Evolutionary conservation across 345 rosid genomes (phyloP).

Genomic region (Erucastrum elatum): DNA sequence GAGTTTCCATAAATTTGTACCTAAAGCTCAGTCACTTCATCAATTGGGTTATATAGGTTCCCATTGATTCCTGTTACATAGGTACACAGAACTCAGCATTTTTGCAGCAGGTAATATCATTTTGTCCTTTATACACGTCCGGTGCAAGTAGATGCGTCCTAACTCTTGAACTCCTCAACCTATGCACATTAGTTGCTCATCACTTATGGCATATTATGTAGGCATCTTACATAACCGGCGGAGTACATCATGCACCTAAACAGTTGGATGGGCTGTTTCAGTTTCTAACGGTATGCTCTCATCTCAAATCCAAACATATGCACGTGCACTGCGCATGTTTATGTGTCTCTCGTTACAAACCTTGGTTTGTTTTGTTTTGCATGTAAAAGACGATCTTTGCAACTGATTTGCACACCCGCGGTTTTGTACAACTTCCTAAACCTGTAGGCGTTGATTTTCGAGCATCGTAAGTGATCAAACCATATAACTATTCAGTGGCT

Average conservation of each 20-base stretch:
- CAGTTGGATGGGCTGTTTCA: constrained; percentile 89
- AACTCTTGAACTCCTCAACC: background rate
- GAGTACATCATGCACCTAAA: constrained; percentile 88
- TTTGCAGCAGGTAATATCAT: constrained; percentile 74
- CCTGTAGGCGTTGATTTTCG: constrained; percentile 94
- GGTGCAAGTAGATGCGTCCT: constrained; percentile 1
- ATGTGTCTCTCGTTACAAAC: constrained; percentile 1
- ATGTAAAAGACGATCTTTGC: constrained; percentile 80
- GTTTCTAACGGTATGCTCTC: constrained; percentile 61
- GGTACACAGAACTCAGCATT: constrained; percentile 87
- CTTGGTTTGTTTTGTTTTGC: constrained; percentile 9
- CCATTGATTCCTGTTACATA: constrained; percentile 86
- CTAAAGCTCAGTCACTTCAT: constrained; percentile 14
- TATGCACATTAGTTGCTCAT: constrained; percentile 24
- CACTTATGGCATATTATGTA: constrained; percentile 31
- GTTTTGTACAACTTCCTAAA: constrained; percentile 85
- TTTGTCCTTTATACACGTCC: background rate
- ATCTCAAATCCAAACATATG: constrained; percentile 1
- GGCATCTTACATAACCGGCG: constrained; percentile 95
- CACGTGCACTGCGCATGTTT: background rate
- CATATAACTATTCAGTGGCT: background rate
- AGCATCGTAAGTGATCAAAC: constrained; percentile 70
- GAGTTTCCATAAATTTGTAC: background rate
- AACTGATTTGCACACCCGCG: constrained; percentile 81
- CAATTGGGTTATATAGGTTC: constrained; percentile 57